phyloP scores from a whole-genome alignment of 2,329 filamentous ascomycete genomes.

The Clathrospora elynae region DNA sequence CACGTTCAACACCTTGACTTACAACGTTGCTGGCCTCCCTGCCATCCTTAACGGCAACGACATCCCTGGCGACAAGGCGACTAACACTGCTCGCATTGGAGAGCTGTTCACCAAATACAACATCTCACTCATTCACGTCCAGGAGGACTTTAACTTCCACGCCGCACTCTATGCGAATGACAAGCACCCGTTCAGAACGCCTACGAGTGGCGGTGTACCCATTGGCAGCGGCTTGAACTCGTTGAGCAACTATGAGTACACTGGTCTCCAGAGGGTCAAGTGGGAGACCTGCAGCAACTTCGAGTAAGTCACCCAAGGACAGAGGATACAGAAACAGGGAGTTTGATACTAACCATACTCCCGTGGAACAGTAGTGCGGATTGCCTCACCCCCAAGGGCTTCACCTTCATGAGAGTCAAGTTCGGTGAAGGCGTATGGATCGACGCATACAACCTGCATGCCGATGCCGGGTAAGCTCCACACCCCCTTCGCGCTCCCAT shows the following conservation, averaged over 20 bases:
- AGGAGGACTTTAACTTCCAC: slow-evolving; percentile 74
- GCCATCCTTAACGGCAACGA: slow-evolving; percentile 63
- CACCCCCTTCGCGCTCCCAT: no score
- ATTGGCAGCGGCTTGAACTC: slow-evolving; percentile 70
- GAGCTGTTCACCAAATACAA: slow-evolving; percentile 60
- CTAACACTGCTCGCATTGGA: slow-evolving; percentile 63
- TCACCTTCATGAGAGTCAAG: slow-evolving; percentile 67
- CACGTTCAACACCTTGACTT: slow-evolving; percentile 59
- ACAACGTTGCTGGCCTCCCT: slow-evolving; percentile 67
- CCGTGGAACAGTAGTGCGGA: slow-evolving; percentile 54
- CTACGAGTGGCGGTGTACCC: slow-evolving; percentile 67
- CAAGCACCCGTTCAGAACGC: slow-evolving; percentile 63
- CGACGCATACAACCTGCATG: slow-evolving; percentile 70
- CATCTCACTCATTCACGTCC: slow-evolving; percentile 68
- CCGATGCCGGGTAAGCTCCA: slow-evolving; percentile 63
- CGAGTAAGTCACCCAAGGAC: slow-evolving; percentile 19
- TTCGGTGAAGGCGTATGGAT: slow-evolving; percentile 61
- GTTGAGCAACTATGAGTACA: slow-evolving; percentile 63
- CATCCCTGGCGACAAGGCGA: slow-evolving; percentile 65
- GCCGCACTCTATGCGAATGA: slow-evolving; percentile 64
- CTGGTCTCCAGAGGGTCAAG: slow-evolving; percentile 61
- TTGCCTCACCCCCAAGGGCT: slow-evolving; percentile 72
- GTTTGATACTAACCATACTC: background rate
- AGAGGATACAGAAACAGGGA: background rate
- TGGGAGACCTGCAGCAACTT: slow-evolving; percentile 63